phyloP scores from a whole-genome alignment of 768 basidiomycete genomes.

The Fibroporia radiculosa region DNA sequence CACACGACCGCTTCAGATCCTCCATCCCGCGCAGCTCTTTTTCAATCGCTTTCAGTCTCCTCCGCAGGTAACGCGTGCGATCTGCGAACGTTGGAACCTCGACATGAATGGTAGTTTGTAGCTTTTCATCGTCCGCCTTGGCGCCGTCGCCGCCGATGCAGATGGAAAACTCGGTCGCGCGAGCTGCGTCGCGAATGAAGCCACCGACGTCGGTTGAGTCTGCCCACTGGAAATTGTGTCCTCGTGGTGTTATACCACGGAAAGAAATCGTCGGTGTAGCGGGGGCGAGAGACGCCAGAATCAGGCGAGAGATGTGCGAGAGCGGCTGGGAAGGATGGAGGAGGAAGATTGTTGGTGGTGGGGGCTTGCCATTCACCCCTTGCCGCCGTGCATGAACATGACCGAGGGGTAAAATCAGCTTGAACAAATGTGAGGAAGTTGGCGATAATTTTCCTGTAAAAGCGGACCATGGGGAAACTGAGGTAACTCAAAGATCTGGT shows the following conservation, averaged over 20 bases:
- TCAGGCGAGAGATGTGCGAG: constrained; percentile 52
- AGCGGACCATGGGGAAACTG: background rate
- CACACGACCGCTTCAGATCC: constrained; percentile 45
- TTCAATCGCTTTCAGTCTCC: constrained; percentile 36
- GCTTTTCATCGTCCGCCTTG: background rate
- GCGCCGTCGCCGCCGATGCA: constrained; percentile 18
- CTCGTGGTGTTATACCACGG: constrained; percentile 28
- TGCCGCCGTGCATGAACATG: constrained; percentile 11
- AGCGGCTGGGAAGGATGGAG: constrained; percentile 65
- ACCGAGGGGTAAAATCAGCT: constrained; percentile 48
- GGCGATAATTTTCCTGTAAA: constrained; percentile 48
- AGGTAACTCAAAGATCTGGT: too few species aligned
- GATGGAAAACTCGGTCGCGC: constrained; percentile 46
- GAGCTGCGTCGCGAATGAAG: constrained; percentile 57
- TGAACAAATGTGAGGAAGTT: constrained; percentile 60
- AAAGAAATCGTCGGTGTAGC: constrained; percentile 34
- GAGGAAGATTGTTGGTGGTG: constrained; percentile 46
- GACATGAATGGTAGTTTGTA: constrained; percentile 32
- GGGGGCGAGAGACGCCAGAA: constrained; percentile 36
- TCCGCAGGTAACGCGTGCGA: constrained; percentile 50
- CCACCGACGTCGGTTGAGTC: constrained; percentile 59
- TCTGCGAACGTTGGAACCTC: constrained; percentile 57
- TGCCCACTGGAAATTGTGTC: constrained; percentile 42
- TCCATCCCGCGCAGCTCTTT: constrained; percentile 43
- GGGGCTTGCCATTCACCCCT: constrained; percentile 22